A percentile compares a stretch with the other conserved stretches of the same genome.
Conservation (phyloP, 306 rosid genomes). For the Rosa chinensis region DNA sequence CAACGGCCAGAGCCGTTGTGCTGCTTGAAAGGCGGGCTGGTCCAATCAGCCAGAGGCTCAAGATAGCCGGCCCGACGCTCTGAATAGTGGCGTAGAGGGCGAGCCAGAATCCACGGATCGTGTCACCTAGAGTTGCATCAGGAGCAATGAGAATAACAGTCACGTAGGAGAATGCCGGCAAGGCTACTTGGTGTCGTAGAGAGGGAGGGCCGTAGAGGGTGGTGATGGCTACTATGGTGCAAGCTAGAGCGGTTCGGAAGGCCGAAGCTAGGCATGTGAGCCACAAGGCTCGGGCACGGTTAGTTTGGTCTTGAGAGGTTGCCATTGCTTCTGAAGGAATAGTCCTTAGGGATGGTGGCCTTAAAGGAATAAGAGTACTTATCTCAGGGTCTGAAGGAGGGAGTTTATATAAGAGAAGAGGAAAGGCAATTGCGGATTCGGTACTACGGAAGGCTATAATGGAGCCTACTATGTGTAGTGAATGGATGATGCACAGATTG, state of each 20-base stretch:
- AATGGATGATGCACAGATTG: not conserved
- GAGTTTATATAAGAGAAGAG: not conserved
- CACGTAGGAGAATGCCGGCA: conserved; percentile 74
- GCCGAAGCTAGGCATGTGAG: conserved; percentile 53
- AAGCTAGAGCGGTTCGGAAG: conserved; percentile 50
- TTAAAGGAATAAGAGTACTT: not conserved
- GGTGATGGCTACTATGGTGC: conserved; percentile 51
- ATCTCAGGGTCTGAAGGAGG: not conserved
- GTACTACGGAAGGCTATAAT: not conserved
- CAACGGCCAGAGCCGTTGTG: conserved; percentile 49
- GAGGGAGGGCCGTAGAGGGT: conserved; percentile 55
- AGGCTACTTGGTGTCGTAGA: conserved; percentile 39
- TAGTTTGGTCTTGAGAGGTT: conserved; percentile 2
- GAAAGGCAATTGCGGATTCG: not conserved
- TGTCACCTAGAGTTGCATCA: conserved; percentile 60
- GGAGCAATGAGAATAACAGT: conserved; percentile 52
- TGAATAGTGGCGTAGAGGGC: conserved; percentile 52
- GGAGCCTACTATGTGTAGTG: conserved; percentile 2
- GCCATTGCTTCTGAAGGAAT: conserved; percentile 15
- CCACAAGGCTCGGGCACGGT: conserved; percentile 39
- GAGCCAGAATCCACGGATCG: conserved; percentile 48
- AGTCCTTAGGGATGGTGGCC: not conserved
- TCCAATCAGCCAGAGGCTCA: conserved; percentile 50
- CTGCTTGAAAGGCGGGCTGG: conserved; percentile 37
- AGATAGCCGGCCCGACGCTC: conserved; percentile 48